Base-by-base conservation (phyloP, 163 green algal species). In the Chlamydomonas reinhardtii region DNA sequence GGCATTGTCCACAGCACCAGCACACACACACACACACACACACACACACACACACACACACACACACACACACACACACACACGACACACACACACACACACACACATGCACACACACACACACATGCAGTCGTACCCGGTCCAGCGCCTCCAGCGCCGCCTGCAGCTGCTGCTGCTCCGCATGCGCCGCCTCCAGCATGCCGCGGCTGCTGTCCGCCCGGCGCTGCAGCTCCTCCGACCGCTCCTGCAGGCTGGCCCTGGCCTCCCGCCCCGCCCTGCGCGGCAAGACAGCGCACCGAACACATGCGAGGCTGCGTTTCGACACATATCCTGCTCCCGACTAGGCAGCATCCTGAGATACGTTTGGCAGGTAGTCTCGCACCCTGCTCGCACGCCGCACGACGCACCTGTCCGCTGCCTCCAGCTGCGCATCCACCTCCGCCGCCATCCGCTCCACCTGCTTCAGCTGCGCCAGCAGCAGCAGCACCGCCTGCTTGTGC, bases 401-500 rank as follows among this genome's bases (percentile, higher is more conserved):
- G 0, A 16, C 74, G 32, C 29, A 86, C 80, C 70, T 39, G 14
- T 86, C 80, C 0, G 80, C 80, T 15, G 54, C 54, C 32, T 66
- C 25, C 25, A 86, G 69, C 71, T 86, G 70, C 27, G 11, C 35
- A 0, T 73, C 80, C 69, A 86, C 70, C 62, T 79, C 70, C 54
- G 32, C 80, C 52, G 56, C 70, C 70, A 73, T 32, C 0, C 69
- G 34, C 70, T 80, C 34, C 70, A 86, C 80, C 80, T 79, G 80
- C 25, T 31, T 29, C 62, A 87, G 39, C 82, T 87, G 82, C 59
- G 72, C 82, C 72, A 79, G 34, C 59, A 87, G 82, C 82, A 87
- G 35, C 56, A 87, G 72, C 72, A 87, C 82, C 59, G 74, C 39
- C 32, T 66, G 72, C 61, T 87, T 87, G 37, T 82, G 72, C 59